Percentiles rank a stretch among this genome's conserved stretches.
Evolutionary conservation across 352 stramenopile genomes (phyloP).

Genomic region (Phytophthora pini): DNA sequence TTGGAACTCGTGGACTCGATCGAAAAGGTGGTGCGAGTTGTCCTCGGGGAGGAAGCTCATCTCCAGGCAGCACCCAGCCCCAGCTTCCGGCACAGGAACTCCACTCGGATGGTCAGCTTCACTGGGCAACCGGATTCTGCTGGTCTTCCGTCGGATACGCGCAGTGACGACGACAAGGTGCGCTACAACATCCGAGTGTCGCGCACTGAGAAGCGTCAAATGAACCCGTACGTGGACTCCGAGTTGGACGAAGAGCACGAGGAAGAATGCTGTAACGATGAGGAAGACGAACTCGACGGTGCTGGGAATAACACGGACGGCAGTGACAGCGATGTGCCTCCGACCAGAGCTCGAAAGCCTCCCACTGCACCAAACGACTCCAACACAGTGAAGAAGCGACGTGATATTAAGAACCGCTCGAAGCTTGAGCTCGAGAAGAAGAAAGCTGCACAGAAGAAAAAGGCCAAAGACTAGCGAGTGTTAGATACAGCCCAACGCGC

Average conservation of each 20-base stretch:
- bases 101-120: conserved; percentile 48
- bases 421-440: conserved; percentile 74
- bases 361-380: conserved; percentile 6
- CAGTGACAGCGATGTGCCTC: conserved; percentile 1
- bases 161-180: conserved; percentile 64
- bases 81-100: conserved; percentile 79
- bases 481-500: conserved; percentile 15
- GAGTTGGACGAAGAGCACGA: conserved; percentile 37
- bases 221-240: conserved; percentile 72
- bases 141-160: conserved; percentile 42
- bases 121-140: conserved; percentile 33
- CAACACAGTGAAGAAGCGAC: conserved; percentile 50
- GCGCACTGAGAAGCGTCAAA: conserved; percentile 48
- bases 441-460: conserved; percentile 59
- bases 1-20: conserved; percentile 72
- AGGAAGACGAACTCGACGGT: conserved; percentile 22
- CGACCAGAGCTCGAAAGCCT: not conserved
- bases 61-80: conserved; percentile 52
- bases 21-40: conserved; percentile 78
- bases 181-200: conserved; percentile 84
- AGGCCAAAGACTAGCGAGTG: conserved; percentile 35
- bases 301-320: conserved; percentile 11
- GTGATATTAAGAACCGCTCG: conserved; percentile 72
- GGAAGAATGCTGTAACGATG: conserved; percentile 35
- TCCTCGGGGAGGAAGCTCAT: conserved; percentile 78